Evolutionary conservation across 1,284 basidiomycete species (phyloP).

Genomic region (Ustilago vetiveriae): DNA sequence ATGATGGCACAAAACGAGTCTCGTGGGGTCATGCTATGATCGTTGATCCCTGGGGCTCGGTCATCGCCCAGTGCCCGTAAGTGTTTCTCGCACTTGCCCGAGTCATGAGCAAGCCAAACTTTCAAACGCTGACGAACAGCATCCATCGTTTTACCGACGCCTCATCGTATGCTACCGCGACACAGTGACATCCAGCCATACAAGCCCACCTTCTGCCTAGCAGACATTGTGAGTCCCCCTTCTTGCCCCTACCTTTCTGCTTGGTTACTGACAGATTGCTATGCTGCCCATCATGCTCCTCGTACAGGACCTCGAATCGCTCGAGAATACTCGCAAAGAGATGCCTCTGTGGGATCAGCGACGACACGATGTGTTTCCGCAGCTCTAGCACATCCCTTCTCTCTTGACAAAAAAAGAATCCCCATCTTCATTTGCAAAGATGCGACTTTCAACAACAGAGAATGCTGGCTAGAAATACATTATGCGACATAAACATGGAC

Average conservation of each 20-base stretch:
- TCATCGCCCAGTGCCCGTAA: constrained; percentile 61
- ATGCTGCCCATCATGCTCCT: no score
- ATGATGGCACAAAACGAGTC: constrained; percentile 55
- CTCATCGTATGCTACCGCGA: no score
- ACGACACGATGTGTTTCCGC: constrained; percentile 58
- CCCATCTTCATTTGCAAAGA: no score
- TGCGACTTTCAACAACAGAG: no score
- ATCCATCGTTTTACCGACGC: no score
- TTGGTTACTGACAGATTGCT: no score
- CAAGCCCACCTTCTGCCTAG: constrained; percentile 59
- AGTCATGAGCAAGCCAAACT: no score
- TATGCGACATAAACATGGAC: background rate
- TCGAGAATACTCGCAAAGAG: constrained; percentile 52
- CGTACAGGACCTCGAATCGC: constrained; percentile 48
- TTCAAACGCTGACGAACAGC: no score
- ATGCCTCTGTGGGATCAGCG: constrained; percentile 65
- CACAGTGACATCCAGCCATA: constrained; percentile 60
- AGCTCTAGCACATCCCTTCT: constrained; percentile 29
- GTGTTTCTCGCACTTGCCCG: constrained; percentile 5
- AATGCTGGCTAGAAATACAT: constrained; percentile 23
- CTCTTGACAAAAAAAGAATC: no score
- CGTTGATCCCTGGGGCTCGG: constrained; percentile 63
- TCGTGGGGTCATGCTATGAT: constrained; percentile 67
- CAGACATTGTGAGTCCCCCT: constrained; percentile 44
- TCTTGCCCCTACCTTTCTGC: background rate